Conservation (phyloP, 352 stramenopile genomes). For the Peronospora destructor region DNA sequence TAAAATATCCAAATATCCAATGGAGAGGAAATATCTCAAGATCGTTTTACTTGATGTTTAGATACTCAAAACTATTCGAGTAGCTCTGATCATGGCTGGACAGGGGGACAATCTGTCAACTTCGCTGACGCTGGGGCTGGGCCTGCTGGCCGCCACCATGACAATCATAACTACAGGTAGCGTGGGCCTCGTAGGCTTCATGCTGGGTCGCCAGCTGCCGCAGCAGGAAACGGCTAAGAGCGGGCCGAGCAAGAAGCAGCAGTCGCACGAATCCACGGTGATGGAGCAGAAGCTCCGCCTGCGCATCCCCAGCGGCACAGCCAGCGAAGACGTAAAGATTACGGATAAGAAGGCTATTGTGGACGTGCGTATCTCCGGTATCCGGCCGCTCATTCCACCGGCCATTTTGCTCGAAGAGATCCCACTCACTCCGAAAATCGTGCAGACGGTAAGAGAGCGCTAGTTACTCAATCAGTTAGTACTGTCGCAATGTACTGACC, state of each 20-base stretch:
- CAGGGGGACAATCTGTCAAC: slow-evolving; percentile 35
- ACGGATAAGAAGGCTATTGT: slow-evolving; percentile 81
- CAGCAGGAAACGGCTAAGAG: slow-evolving; percentile 12
- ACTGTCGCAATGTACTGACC: background rate
- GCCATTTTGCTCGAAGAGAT: slow-evolving; percentile 84
- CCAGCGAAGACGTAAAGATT: slow-evolving; percentile 76
- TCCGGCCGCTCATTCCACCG: slow-evolving; percentile 81
- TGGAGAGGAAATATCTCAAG: too few species aligned
- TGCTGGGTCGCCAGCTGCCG: slow-evolving; percentile 48
- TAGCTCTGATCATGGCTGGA: slow-evolving; percentile 9
- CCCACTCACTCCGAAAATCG: slow-evolving; percentile 66
- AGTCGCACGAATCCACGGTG: slow-evolving; percentile 7
- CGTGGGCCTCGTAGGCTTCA: slow-evolving; percentile 60
- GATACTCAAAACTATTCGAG: background rate
- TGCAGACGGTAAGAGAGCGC: slow-evolving; percentile 40
- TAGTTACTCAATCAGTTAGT: background rate
- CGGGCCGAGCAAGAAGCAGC: slow-evolving; percentile 10
- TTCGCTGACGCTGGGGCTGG: slow-evolving; percentile 57
- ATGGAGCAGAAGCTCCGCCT: slow-evolving; percentile 31
- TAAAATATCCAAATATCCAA: background rate
- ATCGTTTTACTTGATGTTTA: background rate
- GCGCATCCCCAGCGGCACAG: slow-evolving; percentile 57
- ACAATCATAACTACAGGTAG: slow-evolving; percentile 66
- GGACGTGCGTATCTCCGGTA: slow-evolving; percentile 82
- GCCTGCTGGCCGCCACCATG: slow-evolving; percentile 62